Evolutionary conservation across 2,329 filamentous ascomycete species (phyloP).

Genomic region (Verticillium klebahnii): DNA sequence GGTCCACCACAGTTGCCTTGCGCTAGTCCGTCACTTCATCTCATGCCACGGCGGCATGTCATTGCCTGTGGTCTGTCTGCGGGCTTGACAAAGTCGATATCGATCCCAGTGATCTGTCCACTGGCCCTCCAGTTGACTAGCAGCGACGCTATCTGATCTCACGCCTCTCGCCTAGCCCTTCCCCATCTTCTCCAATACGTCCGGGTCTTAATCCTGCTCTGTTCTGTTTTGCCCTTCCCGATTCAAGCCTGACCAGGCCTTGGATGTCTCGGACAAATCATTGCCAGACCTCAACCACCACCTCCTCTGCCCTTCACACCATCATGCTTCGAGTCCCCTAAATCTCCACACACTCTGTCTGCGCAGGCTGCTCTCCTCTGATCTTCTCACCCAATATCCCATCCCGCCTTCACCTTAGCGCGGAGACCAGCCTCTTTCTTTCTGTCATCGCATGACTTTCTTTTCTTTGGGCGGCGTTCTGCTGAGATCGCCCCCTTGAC

Average conservation of each 20-base stretch:
- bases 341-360: constrained; percentile 11
- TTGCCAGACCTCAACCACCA: constrained; percentile 3
- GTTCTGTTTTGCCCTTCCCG: constrained; percentile 1
- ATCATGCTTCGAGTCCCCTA: constrained; percentile 1
- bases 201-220: neutral
- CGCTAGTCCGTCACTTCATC: neutral
- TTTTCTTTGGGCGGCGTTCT: constrained; percentile 4
- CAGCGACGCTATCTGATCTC: constrained; percentile 1
- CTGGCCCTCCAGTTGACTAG: neutral
- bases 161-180: constrained; percentile 3
- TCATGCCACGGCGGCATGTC: neutral
- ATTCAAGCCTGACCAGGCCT: constrained; percentile 4
- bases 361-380: neutral
- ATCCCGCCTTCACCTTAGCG: constrained; percentile 8
- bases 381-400: constrained; percentile 1
- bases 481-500: neutral
- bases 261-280: constrained; percentile 10
- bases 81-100: neutral
- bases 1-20: neutral
- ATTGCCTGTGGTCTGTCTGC: neutral
- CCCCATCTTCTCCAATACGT: neutral
- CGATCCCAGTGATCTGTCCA: neutral
- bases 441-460: constrained; percentile 10
- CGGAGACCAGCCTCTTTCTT: neutral
- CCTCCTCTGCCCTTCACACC: constrained; percentile 9